Evolutionary conservation across 2,329 filamentous ascomycete genomes (phyloP).

Genomic region (Fusarium musae): DNA sequence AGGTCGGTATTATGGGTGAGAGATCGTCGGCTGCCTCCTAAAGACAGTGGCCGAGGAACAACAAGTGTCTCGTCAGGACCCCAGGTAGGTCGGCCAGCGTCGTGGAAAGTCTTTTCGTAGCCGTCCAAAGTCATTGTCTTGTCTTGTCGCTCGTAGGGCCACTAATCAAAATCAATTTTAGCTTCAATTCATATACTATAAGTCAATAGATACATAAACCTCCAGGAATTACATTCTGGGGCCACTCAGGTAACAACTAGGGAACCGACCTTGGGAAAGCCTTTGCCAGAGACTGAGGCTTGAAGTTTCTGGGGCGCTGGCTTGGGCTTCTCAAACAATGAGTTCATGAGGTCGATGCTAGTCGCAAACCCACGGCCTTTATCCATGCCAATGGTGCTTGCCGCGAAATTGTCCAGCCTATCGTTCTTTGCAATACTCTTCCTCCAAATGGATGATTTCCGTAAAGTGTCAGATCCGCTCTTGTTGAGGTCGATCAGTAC

Average conservation of each 20-base stretch:
- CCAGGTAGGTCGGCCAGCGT: slow-evolving; percentile 83
- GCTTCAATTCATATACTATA: slow-evolving; percentile 51
- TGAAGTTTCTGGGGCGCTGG: slow-evolving; percentile 65
- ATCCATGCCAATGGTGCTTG: slow-evolving; percentile 48
- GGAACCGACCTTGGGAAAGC: slow-evolving; percentile 89
- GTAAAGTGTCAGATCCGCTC: slow-evolving; percentile 62
- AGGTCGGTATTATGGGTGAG: slow-evolving; percentile 45
- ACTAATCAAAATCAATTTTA: slow-evolving; percentile 71
- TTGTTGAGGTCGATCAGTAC: slow-evolving; percentile 44
- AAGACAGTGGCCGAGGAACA: slow-evolving; percentile 56
- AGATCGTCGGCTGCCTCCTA: slow-evolving; percentile 53
- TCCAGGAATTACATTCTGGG: slow-evolving; percentile 40
- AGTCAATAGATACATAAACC: slow-evolving; percentile 50
- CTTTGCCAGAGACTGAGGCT: slow-evolving; percentile 65
- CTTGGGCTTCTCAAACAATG: slow-evolving; percentile 81
- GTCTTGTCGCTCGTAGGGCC: slow-evolving; percentile 83
- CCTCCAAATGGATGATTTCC: slow-evolving; percentile 51
- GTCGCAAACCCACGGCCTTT: slow-evolving; percentile 79
- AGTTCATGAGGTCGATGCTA: slow-evolving; percentile 96
- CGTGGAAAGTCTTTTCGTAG: slow-evolving; percentile 75
- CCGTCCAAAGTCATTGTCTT: slow-evolving; percentile 75
- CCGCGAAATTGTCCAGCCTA: slow-evolving; percentile 44
- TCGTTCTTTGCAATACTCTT: slow-evolving; percentile 47
- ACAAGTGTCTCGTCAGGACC: slow-evolving; percentile 78
- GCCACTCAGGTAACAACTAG: slow-evolving; percentile 51